Evolutionary conservation across 805 yeast genomes (phyloP).

Genomic region (Candida mattraensis): DNA sequence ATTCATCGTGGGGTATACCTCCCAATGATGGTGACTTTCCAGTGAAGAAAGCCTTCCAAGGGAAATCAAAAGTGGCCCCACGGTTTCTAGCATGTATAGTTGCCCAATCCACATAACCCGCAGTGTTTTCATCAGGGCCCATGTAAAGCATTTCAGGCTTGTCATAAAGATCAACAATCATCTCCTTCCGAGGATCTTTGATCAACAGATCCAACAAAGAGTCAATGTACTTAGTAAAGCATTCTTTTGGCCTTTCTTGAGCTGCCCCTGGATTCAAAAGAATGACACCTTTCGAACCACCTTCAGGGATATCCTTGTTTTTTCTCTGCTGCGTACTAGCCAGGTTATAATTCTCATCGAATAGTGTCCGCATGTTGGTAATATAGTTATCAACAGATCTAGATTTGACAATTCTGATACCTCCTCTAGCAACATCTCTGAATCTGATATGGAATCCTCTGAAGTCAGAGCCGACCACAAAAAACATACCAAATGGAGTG

Average conservation of each 20-base stretch:
- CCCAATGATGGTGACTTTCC: constrained; percentile 92
- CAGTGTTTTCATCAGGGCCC: constrained; percentile 99
- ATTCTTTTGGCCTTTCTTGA: constrained; percentile 76
- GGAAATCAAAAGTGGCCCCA: constrained; percentile 79
- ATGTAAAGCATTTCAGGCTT: constrained; percentile 88
- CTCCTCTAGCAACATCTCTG: constrained; percentile 97
- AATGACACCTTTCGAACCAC: constrained; percentile 97
- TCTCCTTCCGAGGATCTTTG: constrained; percentile 68
- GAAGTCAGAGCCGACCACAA: constrained; percentile 94
- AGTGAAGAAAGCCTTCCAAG: constrained; percentile 95
- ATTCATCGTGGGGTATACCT: constrained; percentile 97
- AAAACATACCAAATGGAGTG: constrained; percentile 91
- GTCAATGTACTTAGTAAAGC: constrained; percentile 92
- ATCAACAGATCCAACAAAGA: constrained; percentile 83
- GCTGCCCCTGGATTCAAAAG: constrained; percentile 70
- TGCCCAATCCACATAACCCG: constrained; percentile 95
- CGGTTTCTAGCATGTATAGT: constrained; percentile 87
- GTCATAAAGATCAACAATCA: constrained; percentile 79
- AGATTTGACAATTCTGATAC: constrained; percentile 91
- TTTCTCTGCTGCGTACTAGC: constrained; percentile 96
- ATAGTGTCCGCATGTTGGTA: constrained; percentile 80
- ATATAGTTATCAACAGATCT: constrained; percentile 83
- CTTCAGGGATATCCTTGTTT: constrained; percentile 98
- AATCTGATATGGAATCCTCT: constrained; percentile 97
- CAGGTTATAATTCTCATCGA: constrained; percentile 94